phyloP scores from a whole-genome alignment of 768 basidiomycete genomes.

The Trichaptum fuscoviolaceum region DNA sequence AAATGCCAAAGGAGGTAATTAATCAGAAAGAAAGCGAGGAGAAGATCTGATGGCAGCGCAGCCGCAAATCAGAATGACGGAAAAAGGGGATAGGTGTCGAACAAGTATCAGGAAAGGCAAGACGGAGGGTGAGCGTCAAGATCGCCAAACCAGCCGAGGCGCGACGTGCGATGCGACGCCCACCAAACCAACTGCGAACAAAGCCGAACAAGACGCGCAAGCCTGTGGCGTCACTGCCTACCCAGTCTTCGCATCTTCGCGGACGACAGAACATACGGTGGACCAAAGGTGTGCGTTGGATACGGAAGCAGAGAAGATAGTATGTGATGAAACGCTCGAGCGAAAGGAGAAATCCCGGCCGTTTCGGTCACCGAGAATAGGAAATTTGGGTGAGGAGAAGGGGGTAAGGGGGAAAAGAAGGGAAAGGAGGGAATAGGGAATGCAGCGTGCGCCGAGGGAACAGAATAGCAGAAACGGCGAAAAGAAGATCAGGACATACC shows the following conservation, averaged over 20 bases:
- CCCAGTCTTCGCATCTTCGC: background rate
- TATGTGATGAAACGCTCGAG: background rate
- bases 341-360: background rate
- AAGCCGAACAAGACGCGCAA: background rate
- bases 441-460: background rate
- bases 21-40: background rate
- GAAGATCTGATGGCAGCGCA: background rate
- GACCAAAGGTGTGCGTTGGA: background rate
- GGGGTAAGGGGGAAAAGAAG: background rate
- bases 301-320: background rate
- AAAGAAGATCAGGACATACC: conserved; percentile 34
- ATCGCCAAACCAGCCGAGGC: background rate
- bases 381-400: background rate
- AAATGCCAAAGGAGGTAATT: background rate
- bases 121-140: background rate
- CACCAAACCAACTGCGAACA: background rate
- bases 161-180: background rate
- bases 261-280: background rate
- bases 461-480: background rate
- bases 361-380: background rate
- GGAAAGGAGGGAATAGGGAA: too few relatives aligned
- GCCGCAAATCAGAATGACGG: background rate
- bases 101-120: background rate
- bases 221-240: background rate
- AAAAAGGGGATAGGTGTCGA: background rate